Evolutionary conservation across 2,329 filamentous ascomycete genomes (phyloP).

Genomic region (Uncinocarpus reesii): DNA sequence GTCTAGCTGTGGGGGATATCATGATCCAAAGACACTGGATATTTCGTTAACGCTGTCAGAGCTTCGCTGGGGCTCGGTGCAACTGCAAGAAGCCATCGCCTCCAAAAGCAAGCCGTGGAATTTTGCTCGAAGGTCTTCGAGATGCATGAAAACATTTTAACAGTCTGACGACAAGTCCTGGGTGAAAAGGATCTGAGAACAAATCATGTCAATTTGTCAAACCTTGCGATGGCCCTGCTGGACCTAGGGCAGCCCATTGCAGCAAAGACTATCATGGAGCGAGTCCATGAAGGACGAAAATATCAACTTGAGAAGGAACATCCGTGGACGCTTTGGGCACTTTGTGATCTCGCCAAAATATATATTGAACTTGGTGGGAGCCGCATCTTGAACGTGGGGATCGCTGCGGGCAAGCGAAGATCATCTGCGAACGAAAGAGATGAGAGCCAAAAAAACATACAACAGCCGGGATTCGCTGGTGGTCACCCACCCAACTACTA

Average conservation of each 20-base stretch:
- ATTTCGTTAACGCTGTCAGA: slow-evolving; percentile 14
- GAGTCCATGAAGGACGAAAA: slow-evolving; percentile 14
- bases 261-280: background rate
- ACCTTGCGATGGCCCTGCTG: slow-evolving; percentile 18
- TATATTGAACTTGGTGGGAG: slow-evolving; percentile 17
- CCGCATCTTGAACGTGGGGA: background rate
- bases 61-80: slow-evolving; percentile 12
- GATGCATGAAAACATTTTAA: slow-evolving; percentile 18
- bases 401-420: no score
- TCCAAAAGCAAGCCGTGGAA: slow-evolving; percentile 16
- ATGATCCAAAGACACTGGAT: slow-evolving; percentile 11
- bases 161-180: slow-evolving; percentile 16
- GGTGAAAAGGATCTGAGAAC: background rate
- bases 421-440: no score
- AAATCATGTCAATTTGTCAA: slow-evolving; percentile 12
- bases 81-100: slow-evolving; percentile 14
- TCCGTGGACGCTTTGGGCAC: slow-evolving; percentile 26
- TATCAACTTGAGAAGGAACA: slow-evolving; percentile 26
- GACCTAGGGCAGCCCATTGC: slow-evolving; percentile 14
- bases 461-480: no score
- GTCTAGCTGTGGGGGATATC: slow-evolving; percentile 9
- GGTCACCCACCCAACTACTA: no score
- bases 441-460: no score
- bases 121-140: slow-evolving; percentile 11
- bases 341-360: slow-evolving; percentile 18